These are phyloP conservation scores for Pythium pectinolyticum DNA, from an alignment of 352 stramenopile species.

Conservation along the genomic window DNA sequence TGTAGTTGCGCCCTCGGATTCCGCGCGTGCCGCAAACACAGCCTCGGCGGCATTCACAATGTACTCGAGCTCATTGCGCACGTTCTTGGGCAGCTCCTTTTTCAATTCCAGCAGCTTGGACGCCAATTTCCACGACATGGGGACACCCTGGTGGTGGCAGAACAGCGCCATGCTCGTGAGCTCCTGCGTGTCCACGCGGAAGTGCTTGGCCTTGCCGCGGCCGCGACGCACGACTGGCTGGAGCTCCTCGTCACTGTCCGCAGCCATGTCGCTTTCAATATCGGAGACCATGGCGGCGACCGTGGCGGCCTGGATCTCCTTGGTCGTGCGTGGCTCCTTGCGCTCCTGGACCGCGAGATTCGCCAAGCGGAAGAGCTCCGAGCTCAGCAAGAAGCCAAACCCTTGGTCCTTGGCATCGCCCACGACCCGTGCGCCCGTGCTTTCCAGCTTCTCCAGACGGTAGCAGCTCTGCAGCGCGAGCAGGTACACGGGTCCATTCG, in stretches of 20 bases:
- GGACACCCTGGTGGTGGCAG: constrained; percentile 52
- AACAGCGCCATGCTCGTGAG: constrained; percentile 55
- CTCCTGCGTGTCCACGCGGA: constrained; percentile 41
- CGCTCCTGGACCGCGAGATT: constrained; percentile 22
- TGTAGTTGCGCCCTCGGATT: no score
- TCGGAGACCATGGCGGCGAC: not conserved
- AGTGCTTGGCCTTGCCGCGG: constrained; percentile 1
- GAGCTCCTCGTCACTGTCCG: constrained; percentile 13
- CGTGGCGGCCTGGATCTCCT: not conserved
- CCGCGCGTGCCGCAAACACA: not conserved
- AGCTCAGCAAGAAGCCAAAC: constrained; percentile 33
- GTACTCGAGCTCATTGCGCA: constrained; percentile 44
- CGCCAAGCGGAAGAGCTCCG: constrained; percentile 30
- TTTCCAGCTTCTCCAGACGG: constrained; percentile 49
- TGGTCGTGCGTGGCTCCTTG: no score
- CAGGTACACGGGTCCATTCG: constrained; percentile 72
- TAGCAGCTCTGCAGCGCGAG: constrained; percentile 67
- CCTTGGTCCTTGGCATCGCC: constrained; percentile 54
- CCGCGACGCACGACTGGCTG: constrained; percentile 23
- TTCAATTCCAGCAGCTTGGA: constrained; percentile 46
- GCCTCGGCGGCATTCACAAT: constrained; percentile 13
- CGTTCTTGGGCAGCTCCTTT: constrained; percentile 35
- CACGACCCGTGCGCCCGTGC: constrained; percentile 47
- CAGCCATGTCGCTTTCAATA: constrained; percentile 30
- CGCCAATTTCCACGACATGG: constrained; percentile 38